Evolutionary conservation across 768 basidiomycete species (phyloP).

Genomic region (Kwoniella sp.): DNA sequence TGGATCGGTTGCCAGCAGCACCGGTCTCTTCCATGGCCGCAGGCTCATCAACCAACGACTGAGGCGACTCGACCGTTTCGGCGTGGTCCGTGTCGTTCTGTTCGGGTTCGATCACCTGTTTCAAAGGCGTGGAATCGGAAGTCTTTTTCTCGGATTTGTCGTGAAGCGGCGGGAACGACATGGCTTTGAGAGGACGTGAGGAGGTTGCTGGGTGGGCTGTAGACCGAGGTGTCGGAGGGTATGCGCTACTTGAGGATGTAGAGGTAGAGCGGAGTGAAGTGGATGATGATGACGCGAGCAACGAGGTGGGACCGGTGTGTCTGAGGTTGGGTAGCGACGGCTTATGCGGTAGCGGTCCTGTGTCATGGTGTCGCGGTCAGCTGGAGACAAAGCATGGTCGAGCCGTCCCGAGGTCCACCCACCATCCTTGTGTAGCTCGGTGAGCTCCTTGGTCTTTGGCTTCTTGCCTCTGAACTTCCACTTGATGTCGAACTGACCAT

Average conservation of each 20-base stretch:
- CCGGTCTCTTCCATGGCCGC: constrained; percentile 2
- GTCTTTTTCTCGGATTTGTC: constrained; percentile 17
- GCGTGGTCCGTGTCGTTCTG: background rate
- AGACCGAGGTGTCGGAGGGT: constrained; percentile 10
- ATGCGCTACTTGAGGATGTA: constrained; percentile 7
- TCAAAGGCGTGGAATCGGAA: constrained; percentile 37
- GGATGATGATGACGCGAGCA: too few relatives aligned
- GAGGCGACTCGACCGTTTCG: constrained; percentile 6
- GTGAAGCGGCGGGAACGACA: constrained; percentile 1
- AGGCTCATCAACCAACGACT: constrained; percentile 15
- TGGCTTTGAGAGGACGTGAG: constrained; percentile 1
- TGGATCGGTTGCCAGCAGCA: background rate
- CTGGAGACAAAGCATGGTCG: background rate
- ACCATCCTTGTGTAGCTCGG: constrained; percentile 11
- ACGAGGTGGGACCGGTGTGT: constrained; percentile 9
- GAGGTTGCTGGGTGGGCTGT: too few relatives aligned
- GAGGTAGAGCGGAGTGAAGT: constrained; percentile 13
- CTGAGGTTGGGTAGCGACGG: constrained; percentile 34
- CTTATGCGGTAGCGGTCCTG: constrained; percentile 12
- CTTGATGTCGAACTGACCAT: constrained; percentile 30
- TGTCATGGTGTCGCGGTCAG: background rate
- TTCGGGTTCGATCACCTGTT: constrained; percentile 19
- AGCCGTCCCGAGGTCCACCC: background rate
- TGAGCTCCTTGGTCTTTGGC: constrained; percentile 21
- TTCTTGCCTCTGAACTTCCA: constrained; percentile 39